A percentile compares a stretch with the other conserved stretches of the same genome.
phyloP scores from a whole-genome alignment of 106 monocot species.

The Dioscorea zingiberensis region DNA sequence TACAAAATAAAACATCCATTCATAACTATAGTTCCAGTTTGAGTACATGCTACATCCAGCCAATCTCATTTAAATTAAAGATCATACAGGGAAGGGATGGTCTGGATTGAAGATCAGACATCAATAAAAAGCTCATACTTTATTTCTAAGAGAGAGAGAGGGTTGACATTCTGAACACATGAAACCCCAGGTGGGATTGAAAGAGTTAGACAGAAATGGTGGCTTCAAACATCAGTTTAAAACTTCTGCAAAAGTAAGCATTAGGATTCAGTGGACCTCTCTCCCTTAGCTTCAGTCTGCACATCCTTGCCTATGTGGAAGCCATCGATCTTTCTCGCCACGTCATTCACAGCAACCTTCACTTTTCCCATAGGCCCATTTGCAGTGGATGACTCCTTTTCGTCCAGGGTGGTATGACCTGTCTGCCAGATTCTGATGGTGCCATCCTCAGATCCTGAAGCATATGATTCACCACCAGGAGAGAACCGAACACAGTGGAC shows the following conservation, averaged over 20 bases:
- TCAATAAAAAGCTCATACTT: too few relatives aligned
- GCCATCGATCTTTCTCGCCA: slow-evolving; percentile 53
- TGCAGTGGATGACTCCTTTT: slow-evolving; percentile 20
- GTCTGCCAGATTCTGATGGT: slow-evolving; percentile 97
- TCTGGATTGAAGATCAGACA: too few relatives aligned
- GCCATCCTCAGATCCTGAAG: slow-evolving; percentile 95
- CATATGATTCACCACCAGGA: slow-evolving; percentile 90
- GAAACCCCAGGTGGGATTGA: too few relatives aligned
- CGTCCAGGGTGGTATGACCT: slow-evolving; percentile 24
- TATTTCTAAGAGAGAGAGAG: too few relatives aligned
- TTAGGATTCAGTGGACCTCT: slow-evolving; percentile 8
- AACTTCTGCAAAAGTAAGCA: background rate
- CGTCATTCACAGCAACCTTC: slow-evolving; percentile 36
- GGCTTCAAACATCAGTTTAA: too few relatives aligned
- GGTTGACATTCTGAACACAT: too few relatives aligned
- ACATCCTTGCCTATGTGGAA: slow-evolving; percentile 48
- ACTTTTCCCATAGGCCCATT: slow-evolving; percentile 31
- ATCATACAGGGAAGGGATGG: too few relatives aligned
- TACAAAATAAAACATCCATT: too few relatives aligned
- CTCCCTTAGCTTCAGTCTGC: slow-evolving; percentile 29
- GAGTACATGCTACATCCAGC: too few relatives aligned
- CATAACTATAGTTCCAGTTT: too few relatives aligned
- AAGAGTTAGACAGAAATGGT: too few relatives aligned
- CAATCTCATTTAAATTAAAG: too few relatives aligned
- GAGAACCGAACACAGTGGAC: slow-evolving; percentile 92